These are phyloP conservation scores for Sugiyamaella xylanicola DNA, from an alignment of 1,139 yeast genomes.

Conservation along the genomic window DNA sequence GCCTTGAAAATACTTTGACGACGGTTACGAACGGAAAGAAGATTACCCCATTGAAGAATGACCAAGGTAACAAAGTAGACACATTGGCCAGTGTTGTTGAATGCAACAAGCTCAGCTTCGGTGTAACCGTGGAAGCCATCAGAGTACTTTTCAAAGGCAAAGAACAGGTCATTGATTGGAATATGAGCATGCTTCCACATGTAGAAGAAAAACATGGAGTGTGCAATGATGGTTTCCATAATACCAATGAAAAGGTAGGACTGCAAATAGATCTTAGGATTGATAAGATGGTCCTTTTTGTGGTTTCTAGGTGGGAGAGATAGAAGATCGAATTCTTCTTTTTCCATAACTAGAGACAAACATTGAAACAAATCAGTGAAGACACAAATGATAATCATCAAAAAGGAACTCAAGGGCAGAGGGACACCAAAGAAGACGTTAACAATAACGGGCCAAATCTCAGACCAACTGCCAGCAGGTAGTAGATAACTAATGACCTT, in stretches of 20 bases:
- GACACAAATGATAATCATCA: conserved; percentile 53
- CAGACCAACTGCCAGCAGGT: conserved; percentile 59
- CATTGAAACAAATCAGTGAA: conserved; percentile 54
- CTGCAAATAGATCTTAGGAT: conserved; percentile 48
- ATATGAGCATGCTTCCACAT: conserved; percentile 46
- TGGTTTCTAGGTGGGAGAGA: conserved; percentile 50
- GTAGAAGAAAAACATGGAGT: conserved; percentile 49
- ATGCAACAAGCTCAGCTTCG: conserved; percentile 33
- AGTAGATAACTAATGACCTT: conserved; percentile 54
- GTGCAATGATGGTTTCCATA: conserved; percentile 48
- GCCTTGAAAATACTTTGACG: conserved; percentile 49
- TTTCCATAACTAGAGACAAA: conserved; percentile 51
- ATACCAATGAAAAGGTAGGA: conserved; percentile 52
- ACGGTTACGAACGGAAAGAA: conserved; percentile 52
- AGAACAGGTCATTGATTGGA: conserved; percentile 44
- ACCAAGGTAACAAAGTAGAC: conserved; percentile 55
- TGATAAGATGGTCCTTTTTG: conserved; percentile 50
- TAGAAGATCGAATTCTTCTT: conserved; percentile 50
- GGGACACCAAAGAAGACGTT: conserved; percentile 56
- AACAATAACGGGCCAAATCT: conserved; percentile 55
- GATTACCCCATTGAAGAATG: conserved; percentile 53
- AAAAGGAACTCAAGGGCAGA: conserved; percentile 53
- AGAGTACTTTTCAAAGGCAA: conserved; percentile 47
- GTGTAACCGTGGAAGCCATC: conserved; percentile 33
- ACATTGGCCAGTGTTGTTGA: conserved; percentile 48